Conservation (phyloP, 2,329 filamentous ascomycete genomes). For the Orbilia ellipsospora region DNA sequence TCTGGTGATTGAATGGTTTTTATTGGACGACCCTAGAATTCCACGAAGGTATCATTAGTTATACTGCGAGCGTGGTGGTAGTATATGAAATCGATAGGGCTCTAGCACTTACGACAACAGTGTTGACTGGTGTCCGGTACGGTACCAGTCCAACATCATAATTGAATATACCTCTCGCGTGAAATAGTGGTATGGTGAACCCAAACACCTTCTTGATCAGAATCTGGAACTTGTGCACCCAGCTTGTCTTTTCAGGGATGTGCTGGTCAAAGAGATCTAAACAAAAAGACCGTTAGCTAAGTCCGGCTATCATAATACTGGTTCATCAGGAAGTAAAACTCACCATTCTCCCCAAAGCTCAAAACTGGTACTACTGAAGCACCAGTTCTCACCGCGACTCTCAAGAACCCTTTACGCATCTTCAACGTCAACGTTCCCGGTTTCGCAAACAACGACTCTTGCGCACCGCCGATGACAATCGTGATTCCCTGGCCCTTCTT, state of each 20-base stretch:
- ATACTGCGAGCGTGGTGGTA: constrained; percentile 66
- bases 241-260: constrained; percentile 78
- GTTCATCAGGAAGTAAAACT: neutral
- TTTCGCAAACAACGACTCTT: constrained; percentile 88
- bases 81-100: neutral
- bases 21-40: constrained; percentile 65
- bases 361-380: constrained; percentile 93
- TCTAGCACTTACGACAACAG: constrained; percentile 68
- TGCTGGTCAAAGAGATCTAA: constrained; percentile 83
- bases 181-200: constrained; percentile 90
- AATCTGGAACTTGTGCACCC: constrained; percentile 83
- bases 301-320: neutral
- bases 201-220: constrained; percentile 85
- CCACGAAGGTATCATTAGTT: neutral
- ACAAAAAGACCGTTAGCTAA: neutral
- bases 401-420: constrained; percentile 85
- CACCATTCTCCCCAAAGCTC: constrained; percentile 91
- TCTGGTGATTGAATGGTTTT: constrained; percentile 69
- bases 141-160: constrained; percentile 98
- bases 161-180: constrained; percentile 89
- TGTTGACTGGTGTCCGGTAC: constrained; percentile 85
- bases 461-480: constrained; percentile 91
- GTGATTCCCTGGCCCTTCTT: constrained; percentile 70
- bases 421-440: constrained; percentile 82
- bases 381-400: constrained; percentile 89